Percentiles rank a stretch among this genome's conserved stretches.
These are phyloP conservation scores for Stachybotrys chlorohalonatus DNA, from an alignment of 2,329 filamentous ascomycete species.

Conservation along the genomic window DNA sequence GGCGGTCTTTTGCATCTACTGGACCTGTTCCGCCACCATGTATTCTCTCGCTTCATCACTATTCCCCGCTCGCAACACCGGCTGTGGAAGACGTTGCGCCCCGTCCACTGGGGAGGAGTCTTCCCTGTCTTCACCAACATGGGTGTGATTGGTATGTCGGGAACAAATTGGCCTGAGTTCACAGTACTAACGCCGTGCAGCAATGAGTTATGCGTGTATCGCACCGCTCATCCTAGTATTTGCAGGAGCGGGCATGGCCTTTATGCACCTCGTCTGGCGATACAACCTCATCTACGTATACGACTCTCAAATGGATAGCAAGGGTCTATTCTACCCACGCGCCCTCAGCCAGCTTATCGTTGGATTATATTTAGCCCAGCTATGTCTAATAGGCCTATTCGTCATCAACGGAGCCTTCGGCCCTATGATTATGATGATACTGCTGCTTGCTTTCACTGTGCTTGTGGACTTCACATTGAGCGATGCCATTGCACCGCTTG, in stretches of 20 bases:
- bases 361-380: slow-evolving; percentile 73
- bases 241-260: slow-evolving; percentile 64
- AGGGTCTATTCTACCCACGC: slow-evolving; percentile 80
- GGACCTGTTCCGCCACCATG: slow-evolving; percentile 47
- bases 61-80: slow-evolving; percentile 72
- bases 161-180: too few species aligned
- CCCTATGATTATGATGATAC: slow-evolving; percentile 66
- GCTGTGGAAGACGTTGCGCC: slow-evolving; percentile 65
- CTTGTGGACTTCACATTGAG: slow-evolving; percentile 70
- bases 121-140: slow-evolving; percentile 77
- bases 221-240: slow-evolving; percentile 80
- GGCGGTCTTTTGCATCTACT: slow-evolving; percentile 61
- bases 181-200: slow-evolving; percentile 25
- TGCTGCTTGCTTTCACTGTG: slow-evolving; percentile 65
- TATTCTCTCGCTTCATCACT: slow-evolving; percentile 66
- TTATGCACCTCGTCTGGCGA: slow-evolving; percentile 81
- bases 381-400: slow-evolving; percentile 81
- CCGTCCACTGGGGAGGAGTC: slow-evolving; percentile 75
- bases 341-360: slow-evolving; percentile 78
- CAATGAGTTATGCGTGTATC: slow-evolving; percentile 78
- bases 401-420: slow-evolving; percentile 57
- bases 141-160: slow-evolving; percentile 56
- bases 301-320: slow-evolving; percentile 74
- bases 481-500: slow-evolving; percentile 63
- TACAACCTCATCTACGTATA: slow-evolving; percentile 89